phyloP scores from a whole-genome alignment of 352 stramenopile genomes.

The Phytophthora nicotianae region DNA sequence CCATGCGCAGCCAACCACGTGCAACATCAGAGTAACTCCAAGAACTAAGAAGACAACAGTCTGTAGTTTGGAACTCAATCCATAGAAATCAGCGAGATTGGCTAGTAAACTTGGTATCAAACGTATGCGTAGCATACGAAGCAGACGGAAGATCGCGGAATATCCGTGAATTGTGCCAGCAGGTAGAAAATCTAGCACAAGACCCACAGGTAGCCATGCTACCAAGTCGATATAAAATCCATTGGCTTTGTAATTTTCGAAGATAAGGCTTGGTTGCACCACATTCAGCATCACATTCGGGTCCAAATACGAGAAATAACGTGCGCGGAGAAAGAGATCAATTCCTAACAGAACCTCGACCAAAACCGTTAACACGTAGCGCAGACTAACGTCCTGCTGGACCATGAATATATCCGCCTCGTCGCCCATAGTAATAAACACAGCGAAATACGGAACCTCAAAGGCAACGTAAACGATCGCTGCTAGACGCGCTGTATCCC shows the following conservation, averaged over 20 bases:
- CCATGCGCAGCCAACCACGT: conserved; percentile 63
- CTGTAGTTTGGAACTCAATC: conserved; percentile 58
- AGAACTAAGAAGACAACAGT: conserved; percentile 48
- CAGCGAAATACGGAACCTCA: conserved; percentile 71
- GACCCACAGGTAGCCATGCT: conserved; percentile 46
- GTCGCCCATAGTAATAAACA: conserved; percentile 66
- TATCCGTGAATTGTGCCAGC: conserved; percentile 25
- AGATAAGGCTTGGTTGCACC: conserved; percentile 56
- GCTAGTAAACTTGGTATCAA: conserved; percentile 42
- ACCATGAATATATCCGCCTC: conserved; percentile 46
- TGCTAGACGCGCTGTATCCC: conserved; percentile 50
- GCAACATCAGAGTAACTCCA: conserved; percentile 54
- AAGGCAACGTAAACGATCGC: conserved; percentile 57
- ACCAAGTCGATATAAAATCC: conserved; percentile 61
- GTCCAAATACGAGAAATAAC: conserved; percentile 64
- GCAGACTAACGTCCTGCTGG: conserved; percentile 25
- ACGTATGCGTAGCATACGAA: conserved; percentile 52
- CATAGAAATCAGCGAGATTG: conserved; percentile 56
- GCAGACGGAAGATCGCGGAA: conserved; percentile 49
- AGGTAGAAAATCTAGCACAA: conserved; percentile 48
- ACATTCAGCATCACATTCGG: conserved; percentile 63
- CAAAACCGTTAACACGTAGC: conserved; percentile 42
- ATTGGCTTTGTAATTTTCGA: conserved; percentile 53
- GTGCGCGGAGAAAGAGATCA: conserved; percentile 55
- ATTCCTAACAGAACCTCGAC: conserved; percentile 57